Base-by-base conservation (phyloP, 768 basidiomycete genomes). In the Obba rivulosa region DNA sequence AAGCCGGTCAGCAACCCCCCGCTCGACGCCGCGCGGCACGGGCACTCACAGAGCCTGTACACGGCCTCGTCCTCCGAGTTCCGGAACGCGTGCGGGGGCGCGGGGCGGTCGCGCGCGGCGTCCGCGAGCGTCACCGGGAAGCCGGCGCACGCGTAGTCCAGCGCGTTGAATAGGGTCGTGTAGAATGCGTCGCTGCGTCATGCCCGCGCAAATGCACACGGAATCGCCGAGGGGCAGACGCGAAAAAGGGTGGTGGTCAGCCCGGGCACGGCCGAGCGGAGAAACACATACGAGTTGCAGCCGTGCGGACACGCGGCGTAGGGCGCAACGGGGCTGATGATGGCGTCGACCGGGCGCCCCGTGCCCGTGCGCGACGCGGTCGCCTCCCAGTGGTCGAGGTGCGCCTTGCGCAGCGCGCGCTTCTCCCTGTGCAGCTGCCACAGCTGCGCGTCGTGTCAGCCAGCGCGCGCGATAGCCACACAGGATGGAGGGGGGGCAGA, bases 41-140 rank as follows among this genome's bases (percentile, higher is more conserved):
- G 25, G 4, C 8, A 64, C 76, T 47, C 57, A 79, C 77, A 80
- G 13, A 71, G 54, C 46, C 69, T 65, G 55, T 73, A 75, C 40
- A 70, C 62, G 17, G 58, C 61, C 58, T 74, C 64, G 54, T 81
- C 79, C 48, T 67, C 63, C 8, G 67, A 56, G 45, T 68, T 70
- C 36, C 65, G 55, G 57, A 76, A 79, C 34, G 67, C 64, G 57
- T 71, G 67, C 10, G 66, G 62, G 1, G 61, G 57, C 1, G 50
- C 57, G 23, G 59, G 60, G 34, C 43, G 42, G 55, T 80, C 79
- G 4, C 75, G 50, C 11, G 56, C 53, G 16, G 66, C 65, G 48
- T 79, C 70, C 18, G 75, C 77, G 31, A 53, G 54, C 2, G 75
- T 76, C 20, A 77, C 78, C 1, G 79, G 79, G 55, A 80, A 73